These are phyloP conservation scores for Parietaria judaica DNA, from an alignment of 306 rosid genomes.

Conservation along the genomic window DNA sequence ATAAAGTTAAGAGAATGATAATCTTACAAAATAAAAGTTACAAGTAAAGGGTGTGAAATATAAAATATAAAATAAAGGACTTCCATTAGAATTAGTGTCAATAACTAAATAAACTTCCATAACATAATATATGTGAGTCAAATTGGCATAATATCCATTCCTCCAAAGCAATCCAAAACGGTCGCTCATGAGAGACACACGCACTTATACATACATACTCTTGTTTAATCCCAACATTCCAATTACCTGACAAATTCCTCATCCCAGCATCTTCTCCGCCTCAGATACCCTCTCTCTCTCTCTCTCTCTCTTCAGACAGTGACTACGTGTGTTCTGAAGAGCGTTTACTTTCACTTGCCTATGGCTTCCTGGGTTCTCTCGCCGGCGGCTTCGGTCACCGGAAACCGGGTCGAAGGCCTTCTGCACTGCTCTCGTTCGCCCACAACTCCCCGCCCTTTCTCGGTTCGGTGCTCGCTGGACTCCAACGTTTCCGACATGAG, in stretches of 20 bases:
- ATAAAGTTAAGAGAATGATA: no score
- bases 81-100: no score
- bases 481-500: constrained; percentile 84
- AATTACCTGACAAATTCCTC: constrained; percentile 50
- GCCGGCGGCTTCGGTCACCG: constrained; percentile 41
- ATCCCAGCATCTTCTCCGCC: constrained; percentile 44
- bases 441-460: constrained; percentile 24
- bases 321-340: background rate
- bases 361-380: constrained; percentile 66
- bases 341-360: constrained; percentile 9
- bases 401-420: constrained; percentile 27
- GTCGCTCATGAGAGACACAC: no score
- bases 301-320: background rate
- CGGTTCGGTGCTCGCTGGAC: constrained; percentile 71
- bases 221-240: background rate
- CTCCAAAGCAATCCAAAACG: background rate
- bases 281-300: constrained; percentile 32
- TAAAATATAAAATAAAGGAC: no score
- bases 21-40: no score
- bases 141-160: no score
- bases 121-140: no score
- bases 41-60: no score
- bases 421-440: constrained; percentile 21
- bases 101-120: no score
- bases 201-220: no score